These are phyloP conservation scores for Mesostigma viride DNA, from an alignment of 139 green algal species.

Conservation along the genomic window DNA sequence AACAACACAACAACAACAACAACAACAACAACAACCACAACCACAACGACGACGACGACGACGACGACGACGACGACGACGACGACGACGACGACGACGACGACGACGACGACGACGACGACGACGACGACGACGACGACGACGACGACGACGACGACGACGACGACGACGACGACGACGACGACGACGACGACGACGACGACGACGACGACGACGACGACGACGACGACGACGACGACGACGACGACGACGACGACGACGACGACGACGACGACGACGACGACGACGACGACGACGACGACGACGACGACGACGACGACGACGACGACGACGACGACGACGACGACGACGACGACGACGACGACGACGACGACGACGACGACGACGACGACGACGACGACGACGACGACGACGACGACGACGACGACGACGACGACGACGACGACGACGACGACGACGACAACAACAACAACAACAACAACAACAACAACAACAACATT, in stretches of 20 bases:
- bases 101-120: not conserved
- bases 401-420: not conserved
- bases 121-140: not conserved
- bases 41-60: no score
- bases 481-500: no score
- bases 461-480: not conserved
- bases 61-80: no score
- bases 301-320: not conserved
- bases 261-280: not conserved
- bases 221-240: not conserved
- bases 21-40: no score
- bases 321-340: not conserved
- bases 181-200: not conserved
- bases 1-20: no score
- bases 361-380: not conserved
- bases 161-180: not conserved
- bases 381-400: not conserved
- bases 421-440: not conserved
- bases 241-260: not conserved
- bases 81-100: not conserved
- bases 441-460: not conserved
- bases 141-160: not conserved
- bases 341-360: not conserved
- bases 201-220: not conserved
- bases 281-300: not conserved